Percentiles rank a stretch among this genome's conserved stretches.
phyloP scores from a whole-genome alignment of 352 stramenopile species.

The Phytophthora capsici region DNA sequence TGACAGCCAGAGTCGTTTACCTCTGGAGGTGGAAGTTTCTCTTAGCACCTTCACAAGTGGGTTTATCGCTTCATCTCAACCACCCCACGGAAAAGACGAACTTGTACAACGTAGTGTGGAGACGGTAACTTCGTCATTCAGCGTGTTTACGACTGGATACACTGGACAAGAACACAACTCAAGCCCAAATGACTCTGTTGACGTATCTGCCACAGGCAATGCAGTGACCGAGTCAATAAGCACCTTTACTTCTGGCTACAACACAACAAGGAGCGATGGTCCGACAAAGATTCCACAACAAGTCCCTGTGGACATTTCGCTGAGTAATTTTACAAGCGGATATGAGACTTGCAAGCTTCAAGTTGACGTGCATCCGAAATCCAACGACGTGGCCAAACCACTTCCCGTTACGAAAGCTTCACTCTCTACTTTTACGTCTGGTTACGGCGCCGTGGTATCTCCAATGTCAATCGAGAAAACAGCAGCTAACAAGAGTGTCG shows the following conservation, averaged over 20 bases:
- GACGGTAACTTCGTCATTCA: constrained; percentile 43
- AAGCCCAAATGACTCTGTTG: constrained; percentile 9
- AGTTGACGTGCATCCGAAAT: not conserved
- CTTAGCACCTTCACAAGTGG: constrained; percentile 55
- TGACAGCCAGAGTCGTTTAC: not conserved
- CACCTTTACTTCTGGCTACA: constrained; percentile 2
- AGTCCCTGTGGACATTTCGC: constrained; percentile 35
- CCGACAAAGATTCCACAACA: not conserved
- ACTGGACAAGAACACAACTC: not conserved
- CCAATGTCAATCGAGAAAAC: not conserved
- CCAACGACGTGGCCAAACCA: not conserved
- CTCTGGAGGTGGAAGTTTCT: constrained; percentile 34
- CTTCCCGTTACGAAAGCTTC: not conserved
- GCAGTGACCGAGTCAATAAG: not conserved
- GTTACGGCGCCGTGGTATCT: not conserved
- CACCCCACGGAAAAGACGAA: not conserved
- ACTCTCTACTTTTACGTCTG: not conserved
- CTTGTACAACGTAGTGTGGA: not conserved
- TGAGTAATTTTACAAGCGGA: constrained; percentile 40
- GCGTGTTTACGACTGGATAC: constrained; percentile 45
- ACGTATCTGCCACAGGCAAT: not conserved
- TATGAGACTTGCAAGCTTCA: constrained; percentile 7
- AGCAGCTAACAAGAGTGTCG: not conserved
- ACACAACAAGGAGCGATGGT: not conserved
- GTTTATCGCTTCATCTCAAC: constrained; percentile 23